Evolutionary conservation across 352 stramenopile species (phyloP), one percentile per base, ranked within the genome.

Genomic region (Globisporangium takayamanum): DNA sequence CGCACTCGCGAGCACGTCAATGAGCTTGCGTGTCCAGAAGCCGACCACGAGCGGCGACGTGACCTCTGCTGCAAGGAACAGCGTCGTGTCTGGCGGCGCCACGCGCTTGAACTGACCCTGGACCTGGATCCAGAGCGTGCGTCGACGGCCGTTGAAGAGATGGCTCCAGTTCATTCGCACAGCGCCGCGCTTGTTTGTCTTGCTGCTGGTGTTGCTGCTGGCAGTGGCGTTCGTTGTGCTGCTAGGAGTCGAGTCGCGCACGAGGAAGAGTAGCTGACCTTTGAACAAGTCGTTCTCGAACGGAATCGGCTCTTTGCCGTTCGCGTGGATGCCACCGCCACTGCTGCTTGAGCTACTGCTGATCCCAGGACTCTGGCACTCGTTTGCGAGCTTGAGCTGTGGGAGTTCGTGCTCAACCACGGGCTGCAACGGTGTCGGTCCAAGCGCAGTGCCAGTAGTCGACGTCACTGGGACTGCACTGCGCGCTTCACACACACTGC

Each of bases 61-160:
- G 16, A 90, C 57, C 48, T 88, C 78, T 8, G 72, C 62, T 14
- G 79, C 78, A 30, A 92, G 42, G 25, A 77, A 86, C 16, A 87
- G 12, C 33, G 70, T 67, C n/a, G 56, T 61, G 2, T 60, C 64
- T 0, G 55, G 48, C 6, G 73, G 64, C 0, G 75, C 64, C 0
- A 61, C 52, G 15, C 66, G 64, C 57, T 75, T 89, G 59, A 92
- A 89, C 12, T 60, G 66, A 2, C 80, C 82, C 52, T 92, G 80
- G 0, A 90, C 49, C 37, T 88, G 80, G 25, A 92, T 61, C 60
- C 71, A 76, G n/a, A 86, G 58, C 58, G 58, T 64, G 4, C 67
- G 65, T 51, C 64, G 64, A 42, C 74, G 80, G 54, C 53, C 56
- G 2, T 53, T 62, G 48, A 85, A 85, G 14, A 80, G 50, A 4